Base-by-base conservation (phyloP, 1,284 basidiomycete species). In the Papiliotrema nemorosa region DNA sequence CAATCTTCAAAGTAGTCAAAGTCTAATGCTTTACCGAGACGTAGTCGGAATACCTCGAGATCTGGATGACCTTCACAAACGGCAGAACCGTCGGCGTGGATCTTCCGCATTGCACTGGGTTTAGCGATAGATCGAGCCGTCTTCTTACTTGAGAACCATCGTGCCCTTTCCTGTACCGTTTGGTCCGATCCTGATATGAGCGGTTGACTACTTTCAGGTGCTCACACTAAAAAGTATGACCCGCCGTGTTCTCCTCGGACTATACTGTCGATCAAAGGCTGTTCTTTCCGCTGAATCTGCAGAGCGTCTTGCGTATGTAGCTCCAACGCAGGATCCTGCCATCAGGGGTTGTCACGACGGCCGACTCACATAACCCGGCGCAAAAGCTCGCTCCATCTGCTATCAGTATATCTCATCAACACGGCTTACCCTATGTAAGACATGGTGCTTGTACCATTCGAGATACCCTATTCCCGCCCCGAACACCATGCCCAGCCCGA, bases 271-370 rank as follows among this genome's bases (percentile, higher is more conserved):
- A 92, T 81, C n/a, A 78, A 61, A 47, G 84, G 79, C 67, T 90
- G 87, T 66, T 90, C 88, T 53, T 78, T 78, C 42, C 88, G 79
- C 20, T 81, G 77, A 26, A 90, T 75, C 66, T 86, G 83, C 47
- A 82, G 72, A 14, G 81, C 78, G 47, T 77, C 75, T 3, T 78
- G 73, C 3, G 76, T 65, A 29, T 80, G 77, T 14, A 88, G 78
- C 62, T 88, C 86, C 7, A 91, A 79, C 2, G 86, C 87, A 20
- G 87, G 87, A 64, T 89, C 88, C 85, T 54, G 77, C 84, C 16
- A 83, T 45, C 50, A 55, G 49, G 37, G 44, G 44, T 36, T 43
- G 42, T 41, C 13, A 52, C 34, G 36, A 47, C 22, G n/a, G 16
- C 35, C 31, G 16, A 55, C 66, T 47, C 47, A 67, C 59, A 51